Evolutionary conservation across 495 filamentous ascomycete species (phyloP).

Genomic region (Neurospora intermedia): DNA sequence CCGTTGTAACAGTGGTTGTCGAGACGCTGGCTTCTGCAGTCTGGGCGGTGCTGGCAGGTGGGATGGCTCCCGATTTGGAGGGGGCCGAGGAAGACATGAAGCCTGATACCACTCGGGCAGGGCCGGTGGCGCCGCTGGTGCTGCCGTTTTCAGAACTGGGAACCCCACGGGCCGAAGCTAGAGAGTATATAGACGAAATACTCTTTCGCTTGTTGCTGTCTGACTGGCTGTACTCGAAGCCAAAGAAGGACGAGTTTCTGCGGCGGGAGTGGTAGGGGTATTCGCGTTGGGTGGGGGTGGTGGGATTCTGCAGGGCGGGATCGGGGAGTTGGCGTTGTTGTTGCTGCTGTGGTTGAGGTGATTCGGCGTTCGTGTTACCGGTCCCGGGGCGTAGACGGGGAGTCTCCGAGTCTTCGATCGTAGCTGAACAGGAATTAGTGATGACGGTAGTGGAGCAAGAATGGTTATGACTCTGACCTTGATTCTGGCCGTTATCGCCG

Average conservation of each 20-base stretch:
- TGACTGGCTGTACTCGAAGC: constrained; percentile 13
- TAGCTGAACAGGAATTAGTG: constrained; percentile 7
- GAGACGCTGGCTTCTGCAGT: constrained; percentile 40
- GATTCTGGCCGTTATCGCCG: neutral
- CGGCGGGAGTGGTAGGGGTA: constrained; percentile 8
- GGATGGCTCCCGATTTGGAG: constrained; percentile 8
- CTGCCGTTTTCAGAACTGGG: constrained; percentile 33
- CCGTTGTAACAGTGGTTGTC: constrained; percentile 44
- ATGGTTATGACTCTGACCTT: neutral
- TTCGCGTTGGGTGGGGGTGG: neutral
- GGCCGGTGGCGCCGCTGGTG: constrained; percentile 19
- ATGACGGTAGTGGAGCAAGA: neutral
- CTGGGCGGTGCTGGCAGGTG: constrained; percentile 24
- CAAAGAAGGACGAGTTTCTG: constrained; percentile 23
- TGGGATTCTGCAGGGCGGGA: constrained; percentile 25
- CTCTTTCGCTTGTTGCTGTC: constrained; percentile 52
- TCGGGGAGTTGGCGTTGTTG: constrained; percentile 32
- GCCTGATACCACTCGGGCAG: constrained; percentile 22
- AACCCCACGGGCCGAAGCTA: constrained; percentile 44
- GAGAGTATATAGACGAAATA: constrained; percentile 53
- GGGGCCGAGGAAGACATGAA: constrained; percentile 25
- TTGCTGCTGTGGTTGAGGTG: constrained; percentile 1
- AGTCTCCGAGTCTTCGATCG: constrained; percentile 32
- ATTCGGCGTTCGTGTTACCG: constrained; percentile 8
- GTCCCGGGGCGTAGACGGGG: constrained; percentile 26